Conservation (phyloP, 257 asterid genomes). For the Agastache rugosa region DNA sequence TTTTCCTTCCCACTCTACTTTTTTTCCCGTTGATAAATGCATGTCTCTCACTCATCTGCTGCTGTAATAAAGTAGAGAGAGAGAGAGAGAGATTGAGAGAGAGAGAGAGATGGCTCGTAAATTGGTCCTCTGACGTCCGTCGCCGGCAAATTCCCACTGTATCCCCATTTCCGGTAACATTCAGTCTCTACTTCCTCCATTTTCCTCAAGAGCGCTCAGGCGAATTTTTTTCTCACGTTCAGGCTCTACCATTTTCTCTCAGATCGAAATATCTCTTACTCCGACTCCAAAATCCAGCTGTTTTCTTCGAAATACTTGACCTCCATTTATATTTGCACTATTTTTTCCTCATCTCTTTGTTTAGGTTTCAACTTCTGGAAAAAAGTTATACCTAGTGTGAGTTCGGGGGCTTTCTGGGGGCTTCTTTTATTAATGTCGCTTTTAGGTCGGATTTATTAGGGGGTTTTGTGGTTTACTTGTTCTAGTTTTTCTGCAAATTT, state of each 20-base stretch:
- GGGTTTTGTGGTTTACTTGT: conserved; percentile 15
- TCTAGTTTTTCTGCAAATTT: conserved; percentile 18
- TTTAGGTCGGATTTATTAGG: conserved; percentile 6
- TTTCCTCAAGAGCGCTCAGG: conserved; percentile 24
- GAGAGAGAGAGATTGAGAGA: conserved; percentile 39
- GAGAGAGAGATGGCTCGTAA: conserved; percentile 27
- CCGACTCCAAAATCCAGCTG: conserved; percentile 14
- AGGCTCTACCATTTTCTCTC: conserved; percentile 30
- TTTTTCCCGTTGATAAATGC: conserved; percentile 61
- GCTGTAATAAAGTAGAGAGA: conserved; percentile 28
- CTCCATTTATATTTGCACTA: neutral
- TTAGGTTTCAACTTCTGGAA: neutral
- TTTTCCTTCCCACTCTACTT: conserved; percentile 18
- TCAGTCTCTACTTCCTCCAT: neutral
- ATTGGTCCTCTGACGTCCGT: conserved; percentile 45
- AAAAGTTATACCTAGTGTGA: conserved; percentile 12
- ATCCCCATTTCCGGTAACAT: conserved; percentile 31
- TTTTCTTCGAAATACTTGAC: neutral
- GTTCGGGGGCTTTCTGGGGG: conserved; percentile 25
- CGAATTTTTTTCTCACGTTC: conserved; percentile 27
- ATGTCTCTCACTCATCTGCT: conserved; percentile 42
- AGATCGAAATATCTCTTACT: conserved; percentile 37
- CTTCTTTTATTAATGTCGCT: conserved; percentile 29
- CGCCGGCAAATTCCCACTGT: conserved; percentile 46
- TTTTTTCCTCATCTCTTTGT: neutral